A percentile compares a stretch with the other conserved stretches of the same genome.
These are phyloP conservation scores for Lactifluus piperatus DNA, from an alignment of 768 basidiomycete species.

Conservation along the genomic window DNA sequence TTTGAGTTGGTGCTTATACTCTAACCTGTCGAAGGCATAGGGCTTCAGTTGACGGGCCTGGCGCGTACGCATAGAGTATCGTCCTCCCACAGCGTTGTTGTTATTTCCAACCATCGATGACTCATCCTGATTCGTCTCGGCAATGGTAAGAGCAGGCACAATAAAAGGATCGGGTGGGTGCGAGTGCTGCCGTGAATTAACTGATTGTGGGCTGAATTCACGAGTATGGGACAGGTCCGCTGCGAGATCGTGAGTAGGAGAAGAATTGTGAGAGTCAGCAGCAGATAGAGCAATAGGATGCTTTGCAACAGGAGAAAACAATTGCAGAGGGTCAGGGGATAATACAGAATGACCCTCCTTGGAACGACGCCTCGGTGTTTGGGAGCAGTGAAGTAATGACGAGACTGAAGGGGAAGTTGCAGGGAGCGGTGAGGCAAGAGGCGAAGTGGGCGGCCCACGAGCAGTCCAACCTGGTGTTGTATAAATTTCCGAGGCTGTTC, in stretches of 20 bases:
- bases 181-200: not conserved
- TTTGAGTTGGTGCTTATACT: slow-evolving; percentile 45
- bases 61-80: slow-evolving; percentile 52
- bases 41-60: slow-evolving; percentile 50
- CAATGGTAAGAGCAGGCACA: not conserved
- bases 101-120: not conserved
- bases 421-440: not conserved
- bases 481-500: not conserved
- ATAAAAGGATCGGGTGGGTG: not conserved
- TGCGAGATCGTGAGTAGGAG: not conserved
- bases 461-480: not conserved
- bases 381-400: not conserved
- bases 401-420: not conserved
- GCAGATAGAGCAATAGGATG: not conserved
- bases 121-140: not conserved
- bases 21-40: slow-evolving; percentile 45
- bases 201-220: not conserved
- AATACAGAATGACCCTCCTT: not conserved
- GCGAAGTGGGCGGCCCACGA: not conserved
- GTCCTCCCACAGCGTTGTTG: not conserved
- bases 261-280: not conserved
- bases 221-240: not conserved
- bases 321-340: slow-evolving; percentile 4
- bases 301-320: not conserved
- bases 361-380: not conserved